phyloP scores from a whole-genome alignment of 2,329 filamentous ascomycete genomes.

The Chrysosporium queenslandicum region DNA sequence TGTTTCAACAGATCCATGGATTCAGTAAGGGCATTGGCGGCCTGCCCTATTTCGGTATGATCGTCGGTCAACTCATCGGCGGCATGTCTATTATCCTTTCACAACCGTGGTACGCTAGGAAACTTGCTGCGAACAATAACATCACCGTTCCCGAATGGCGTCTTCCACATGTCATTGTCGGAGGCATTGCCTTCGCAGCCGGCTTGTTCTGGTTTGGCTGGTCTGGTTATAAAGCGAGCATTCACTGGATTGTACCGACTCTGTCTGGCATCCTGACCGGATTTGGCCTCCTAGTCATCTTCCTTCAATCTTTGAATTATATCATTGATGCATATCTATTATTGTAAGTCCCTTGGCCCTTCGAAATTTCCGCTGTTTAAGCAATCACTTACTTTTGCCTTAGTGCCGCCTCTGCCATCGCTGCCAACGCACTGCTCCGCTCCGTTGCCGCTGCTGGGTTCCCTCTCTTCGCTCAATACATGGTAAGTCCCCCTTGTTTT shows the following conservation, averaged over 20 bases:
- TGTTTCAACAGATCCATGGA: constrained; percentile 24
- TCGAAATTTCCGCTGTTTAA: too few species aligned
- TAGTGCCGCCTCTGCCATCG: constrained; percentile 42
- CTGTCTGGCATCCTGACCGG: constrained; percentile 38
- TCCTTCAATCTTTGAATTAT: constrained; percentile 41
- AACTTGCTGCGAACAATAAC: constrained; percentile 27
- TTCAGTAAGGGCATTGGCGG: constrained; percentile 29
- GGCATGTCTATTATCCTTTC: constrained; percentile 34
- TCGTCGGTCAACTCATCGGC: constrained; percentile 35
- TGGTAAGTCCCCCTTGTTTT: constrained; percentile 18
- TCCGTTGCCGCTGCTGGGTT: constrained; percentile 35
- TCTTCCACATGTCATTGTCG: constrained; percentile 41
- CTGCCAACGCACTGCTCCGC: constrained; percentile 43
- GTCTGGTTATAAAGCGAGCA: constrained; percentile 27
- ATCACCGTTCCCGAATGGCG: constrained; percentile 33
- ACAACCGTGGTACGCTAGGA: constrained; percentile 31
- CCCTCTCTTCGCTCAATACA: constrained; percentile 28
- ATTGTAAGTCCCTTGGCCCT: constrained; percentile 24
- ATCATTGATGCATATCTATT: constrained; percentile 31
- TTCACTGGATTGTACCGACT: constrained; percentile 36
- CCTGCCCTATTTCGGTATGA: constrained; percentile 38
- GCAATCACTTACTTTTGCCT: too few species aligned
- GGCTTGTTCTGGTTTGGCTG: constrained; percentile 40
- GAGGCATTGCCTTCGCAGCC: constrained; percentile 35
- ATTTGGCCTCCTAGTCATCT: constrained; percentile 40